Evolutionary conservation across 192 early-diverging fungal species (phyloP).

Genomic region (Coemansia sp.): DNA sequence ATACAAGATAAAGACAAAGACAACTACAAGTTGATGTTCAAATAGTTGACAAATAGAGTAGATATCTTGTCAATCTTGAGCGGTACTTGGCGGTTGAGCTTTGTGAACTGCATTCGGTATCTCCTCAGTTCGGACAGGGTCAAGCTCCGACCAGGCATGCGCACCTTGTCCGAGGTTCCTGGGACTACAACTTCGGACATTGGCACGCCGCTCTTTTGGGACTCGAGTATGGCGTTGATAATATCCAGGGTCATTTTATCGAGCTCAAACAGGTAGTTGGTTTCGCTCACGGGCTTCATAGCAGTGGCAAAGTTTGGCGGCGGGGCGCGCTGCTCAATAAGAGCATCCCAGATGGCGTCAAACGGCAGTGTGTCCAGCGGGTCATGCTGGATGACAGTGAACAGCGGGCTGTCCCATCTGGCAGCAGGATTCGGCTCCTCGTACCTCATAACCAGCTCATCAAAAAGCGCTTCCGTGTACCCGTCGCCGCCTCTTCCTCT

Average conservation of each 20-base stretch:
- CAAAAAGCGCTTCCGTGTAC: slow-evolving; percentile 57
- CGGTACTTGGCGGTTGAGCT: slow-evolving; percentile 86
- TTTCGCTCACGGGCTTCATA: slow-evolving; percentile 82
- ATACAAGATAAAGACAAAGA: not conserved
- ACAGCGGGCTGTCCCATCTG: slow-evolving; percentile 97
- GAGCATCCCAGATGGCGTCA: slow-evolving; percentile 71
- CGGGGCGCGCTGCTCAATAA: slow-evolving; percentile 68
- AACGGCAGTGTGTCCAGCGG: slow-evolving; percentile 51
- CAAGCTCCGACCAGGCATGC: slow-evolving; percentile 69
- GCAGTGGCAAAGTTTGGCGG: slow-evolving; percentile 87
- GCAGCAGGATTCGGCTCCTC: slow-evolving; percentile 91
- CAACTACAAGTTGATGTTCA: slow-evolving; percentile 76
- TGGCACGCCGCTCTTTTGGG: slow-evolving; percentile 65
- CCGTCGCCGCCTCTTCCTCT: slow-evolving; percentile 30
- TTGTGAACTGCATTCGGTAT: slow-evolving; percentile 75
- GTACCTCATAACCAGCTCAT: slow-evolving; percentile 79
- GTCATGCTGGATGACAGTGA: slow-evolving; percentile 78
- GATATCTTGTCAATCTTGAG: slow-evolving; percentile 67
- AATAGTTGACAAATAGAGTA: slow-evolving; percentile 86
- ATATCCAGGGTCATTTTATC: slow-evolving; percentile 79
- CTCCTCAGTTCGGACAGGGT: slow-evolving; percentile 80
- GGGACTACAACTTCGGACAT: slow-evolving; percentile 61
- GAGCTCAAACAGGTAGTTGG: slow-evolving; percentile 89
- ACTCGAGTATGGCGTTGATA: slow-evolving; percentile 71
- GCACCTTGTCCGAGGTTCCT: slow-evolving; percentile 31